Conservation (phyloP, 306 rosid species). For the Glycine tomentella region DNA sequence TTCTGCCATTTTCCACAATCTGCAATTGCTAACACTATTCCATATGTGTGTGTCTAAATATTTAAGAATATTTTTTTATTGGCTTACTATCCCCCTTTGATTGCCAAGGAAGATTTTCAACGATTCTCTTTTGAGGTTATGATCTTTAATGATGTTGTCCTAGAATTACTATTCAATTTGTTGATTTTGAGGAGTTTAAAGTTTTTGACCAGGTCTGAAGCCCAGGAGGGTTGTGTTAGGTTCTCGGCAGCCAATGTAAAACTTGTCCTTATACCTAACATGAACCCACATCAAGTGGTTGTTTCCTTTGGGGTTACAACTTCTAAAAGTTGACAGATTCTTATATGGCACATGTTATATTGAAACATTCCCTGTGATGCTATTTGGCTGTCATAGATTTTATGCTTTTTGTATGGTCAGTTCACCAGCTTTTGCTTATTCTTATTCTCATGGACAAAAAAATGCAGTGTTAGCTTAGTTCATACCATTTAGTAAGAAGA, state of each 20-base stretch:
- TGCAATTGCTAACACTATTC: too few species aligned
- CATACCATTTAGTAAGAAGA: constrained; percentile 11
- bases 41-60: background rate
- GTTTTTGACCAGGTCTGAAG: too few species aligned
- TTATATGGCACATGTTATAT: too few species aligned
- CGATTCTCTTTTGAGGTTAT: background rate
- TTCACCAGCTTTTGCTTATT: constrained; percentile 15
- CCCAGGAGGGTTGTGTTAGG: too few species aligned
- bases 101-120: background rate
- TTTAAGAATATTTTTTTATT: background rate
- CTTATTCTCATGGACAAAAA: background rate
- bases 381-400: background rate
- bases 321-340: too few species aligned
- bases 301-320: too few species aligned
- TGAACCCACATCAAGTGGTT: too few species aligned
- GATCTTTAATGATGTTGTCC: background rate
- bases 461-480: constrained; percentile 16
- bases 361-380: too few species aligned
- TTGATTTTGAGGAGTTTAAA: too few species aligned
- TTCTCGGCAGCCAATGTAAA: too few species aligned
- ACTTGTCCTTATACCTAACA: too few species aligned
- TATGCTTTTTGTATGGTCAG: constrained; percentile 16
- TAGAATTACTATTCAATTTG: constrained; percentile 4
- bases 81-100: background rate
- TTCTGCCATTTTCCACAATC: too few species aligned